Percentiles rank a stretch among this genome's conserved stretches.
Evolutionary conservation across 2,329 filamentous ascomycete species (phyloP).

Genomic region (Cladosporium velox): DNA sequence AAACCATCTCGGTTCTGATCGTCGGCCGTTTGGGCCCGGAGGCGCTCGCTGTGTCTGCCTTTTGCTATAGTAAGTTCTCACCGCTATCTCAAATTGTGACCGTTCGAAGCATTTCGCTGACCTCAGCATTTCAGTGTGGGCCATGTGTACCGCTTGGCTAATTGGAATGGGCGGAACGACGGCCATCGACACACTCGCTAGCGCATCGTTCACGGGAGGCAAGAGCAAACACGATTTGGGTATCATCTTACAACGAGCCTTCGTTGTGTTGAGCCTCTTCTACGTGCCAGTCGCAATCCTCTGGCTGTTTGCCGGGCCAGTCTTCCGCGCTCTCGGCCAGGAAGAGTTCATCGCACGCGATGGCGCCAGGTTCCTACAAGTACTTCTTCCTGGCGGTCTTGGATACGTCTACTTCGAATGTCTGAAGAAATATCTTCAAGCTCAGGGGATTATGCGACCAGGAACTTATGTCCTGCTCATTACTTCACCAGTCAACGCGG

Average conservation of each 20-base stretch:
- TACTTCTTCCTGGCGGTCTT: conserved; percentile 76
- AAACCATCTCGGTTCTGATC: conserved; percentile 79
- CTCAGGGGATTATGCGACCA: conserved; percentile 64
- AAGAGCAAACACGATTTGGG: conserved; percentile 77
- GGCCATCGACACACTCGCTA: conserved; percentile 81
- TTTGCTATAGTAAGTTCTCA: conserved; percentile 65
- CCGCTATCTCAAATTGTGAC: neutral
- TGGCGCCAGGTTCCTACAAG: conserved; percentile 70
- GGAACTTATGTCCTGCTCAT: conserved; percentile 65
- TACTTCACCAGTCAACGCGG: conserved; percentile 61
- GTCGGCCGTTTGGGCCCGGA: conserved; percentile 78
- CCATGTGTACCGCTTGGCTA: conserved; percentile 85
- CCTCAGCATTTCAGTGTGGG: conserved; percentile 62
- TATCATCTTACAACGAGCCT: conserved; percentile 72
- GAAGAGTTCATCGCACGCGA: conserved; percentile 74
- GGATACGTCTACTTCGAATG: conserved; percentile 87
- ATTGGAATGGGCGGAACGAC: conserved; percentile 84
- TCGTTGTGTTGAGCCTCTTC: conserved; percentile 70
- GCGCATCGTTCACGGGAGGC: conserved; percentile 78
- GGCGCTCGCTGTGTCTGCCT: conserved; percentile 77
- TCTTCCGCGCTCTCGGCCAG: conserved; percentile 76
- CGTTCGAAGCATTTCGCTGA: neutral
- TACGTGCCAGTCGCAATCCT: conserved; percentile 72
- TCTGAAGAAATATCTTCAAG: conserved; percentile 64
- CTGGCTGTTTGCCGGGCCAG: conserved; percentile 72